A percentile compares a stretch with the other conserved stretches of the same genome.
Conservation (phyloP, 1,139 yeast species). For the Kodamaea derodonti region DNA sequence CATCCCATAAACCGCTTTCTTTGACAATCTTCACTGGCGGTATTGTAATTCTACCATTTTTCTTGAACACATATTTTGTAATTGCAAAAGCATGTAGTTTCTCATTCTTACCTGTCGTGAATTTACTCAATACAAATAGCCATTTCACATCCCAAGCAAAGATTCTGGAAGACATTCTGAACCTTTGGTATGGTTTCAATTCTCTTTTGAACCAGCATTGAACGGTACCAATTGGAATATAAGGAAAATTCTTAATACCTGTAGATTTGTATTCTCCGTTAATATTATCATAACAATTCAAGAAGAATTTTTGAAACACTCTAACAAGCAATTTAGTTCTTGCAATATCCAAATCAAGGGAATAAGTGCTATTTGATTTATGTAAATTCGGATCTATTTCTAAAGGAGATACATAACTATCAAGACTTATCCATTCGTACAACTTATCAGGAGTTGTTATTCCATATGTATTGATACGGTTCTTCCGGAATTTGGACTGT, state of each 20-base stretch:
- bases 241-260: constrained; percentile 45
- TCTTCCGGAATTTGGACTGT: constrained; percentile 18
- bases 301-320: constrained; percentile 51
- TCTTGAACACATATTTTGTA: constrained; percentile 75
- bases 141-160: constrained; percentile 88
- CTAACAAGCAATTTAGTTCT: constrained; percentile 60
- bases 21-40: constrained; percentile 57
- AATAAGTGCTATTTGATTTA: constrained; percentile 83
- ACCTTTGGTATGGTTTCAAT: constrained; percentile 61
- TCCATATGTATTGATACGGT: constrained; percentile 34
- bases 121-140: constrained; percentile 69
- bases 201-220: constrained; percentile 68
- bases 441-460: constrained; percentile 24
- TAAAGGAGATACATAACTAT: constrained; percentile 65
- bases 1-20: constrained; percentile 54
- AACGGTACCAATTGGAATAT: constrained; percentile 75
- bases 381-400: constrained; percentile 87
- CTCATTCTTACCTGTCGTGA: constrained; percentile 33
- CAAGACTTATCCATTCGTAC: constrained; percentile 44
- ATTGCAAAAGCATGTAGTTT: constrained; percentile 58
- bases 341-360: constrained; percentile 77
- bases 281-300: constrained; percentile 36
- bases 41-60: constrained; percentile 68
- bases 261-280: constrained; percentile 24
- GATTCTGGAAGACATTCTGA: constrained; percentile 53